Base-by-base conservation (phyloP, 495 filamentous ascomycete species). In the Penicillium turbatum region DNA sequence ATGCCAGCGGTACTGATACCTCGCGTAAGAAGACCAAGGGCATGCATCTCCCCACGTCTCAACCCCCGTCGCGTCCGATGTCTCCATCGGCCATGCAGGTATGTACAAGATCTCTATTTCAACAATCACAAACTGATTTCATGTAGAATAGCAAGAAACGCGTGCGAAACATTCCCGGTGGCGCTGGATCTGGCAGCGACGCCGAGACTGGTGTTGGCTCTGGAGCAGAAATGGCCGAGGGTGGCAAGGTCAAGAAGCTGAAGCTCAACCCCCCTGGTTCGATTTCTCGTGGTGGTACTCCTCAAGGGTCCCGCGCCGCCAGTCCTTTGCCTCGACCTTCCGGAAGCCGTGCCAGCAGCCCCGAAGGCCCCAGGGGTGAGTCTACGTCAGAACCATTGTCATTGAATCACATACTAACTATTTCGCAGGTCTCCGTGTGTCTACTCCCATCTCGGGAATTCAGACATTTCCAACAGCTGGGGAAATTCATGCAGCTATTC, bases 1-100 rank as follows among this genome's bases (percentile, higher is more conserved):
- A 97, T 62, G 86, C 88, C 15, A 95, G 89, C 71, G 95, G 90
- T 43, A 92, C 87, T 55, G 93, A 98, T 64, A 87, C 87, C 1
- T 81, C 83, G 19, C 88, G 88, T 37, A 95, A 96, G 76, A 96
- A 95, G 80, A 76, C 80, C 35, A 95, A 93, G 73, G 89, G 84
- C 64, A 83, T 82, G 49, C 78, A 83, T 54, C 62, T 73, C 43
- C 61, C 70, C 1, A 75, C 73, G 13, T 79, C 83, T 6, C 80
- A 85, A 52, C 72, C 85, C 11, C 73, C 72, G 13, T 84, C 81
- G 26, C 76, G 79, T 37, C 79, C 75, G 8, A 77, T 81, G 32
- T 82, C 79, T 21, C 76, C 71, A 44, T 70, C 60, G 42, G 66
- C 68, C 45, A 61, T 61, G 39, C 64, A 69, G 45, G 74, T 75